A percentile compares a stretch with the other conserved stretches of the same genome.
Evolutionary conservation across 208 protist species (phyloP).

Genomic region (Acanthamoeba sp.): DNA sequence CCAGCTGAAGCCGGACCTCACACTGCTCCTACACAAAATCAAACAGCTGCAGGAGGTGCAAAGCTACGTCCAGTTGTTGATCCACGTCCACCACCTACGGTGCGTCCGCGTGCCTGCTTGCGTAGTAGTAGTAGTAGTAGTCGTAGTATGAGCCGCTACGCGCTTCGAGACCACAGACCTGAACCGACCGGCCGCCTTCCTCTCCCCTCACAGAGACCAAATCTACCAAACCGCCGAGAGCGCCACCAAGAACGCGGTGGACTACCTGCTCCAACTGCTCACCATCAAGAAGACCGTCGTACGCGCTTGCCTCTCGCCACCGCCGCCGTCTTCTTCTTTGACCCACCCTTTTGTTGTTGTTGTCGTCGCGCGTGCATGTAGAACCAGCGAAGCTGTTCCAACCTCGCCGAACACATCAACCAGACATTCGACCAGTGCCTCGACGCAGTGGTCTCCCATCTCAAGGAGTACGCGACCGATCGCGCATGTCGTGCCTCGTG

Average conservation of each 20-base stretch:
- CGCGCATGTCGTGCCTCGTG: background rate
- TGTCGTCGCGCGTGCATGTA: background rate
- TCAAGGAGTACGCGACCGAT: background rate
- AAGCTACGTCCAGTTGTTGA: slow-evolving; percentile 10
- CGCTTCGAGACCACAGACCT: too few relatives aligned
- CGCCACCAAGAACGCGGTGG: background rate
- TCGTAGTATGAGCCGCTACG: too few relatives aligned
- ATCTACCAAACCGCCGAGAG: slow-evolving; percentile 15
- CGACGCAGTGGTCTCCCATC: background rate
- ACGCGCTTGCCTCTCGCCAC: background rate
- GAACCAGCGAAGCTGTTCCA: background rate
- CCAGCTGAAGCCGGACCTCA: background rate
- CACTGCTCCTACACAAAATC: background rate
- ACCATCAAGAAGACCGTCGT: slow-evolving; percentile 4
- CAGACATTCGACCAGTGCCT: slow-evolving; percentile 21
- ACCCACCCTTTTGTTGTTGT: background rate
- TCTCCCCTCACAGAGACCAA: background rate
- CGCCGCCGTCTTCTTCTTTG: background rate
- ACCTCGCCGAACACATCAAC: background rate
- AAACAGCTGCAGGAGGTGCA: slow-evolving; percentile 31
- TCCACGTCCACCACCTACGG: slow-evolving; percentile 2
- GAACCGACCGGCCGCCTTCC: background rate
- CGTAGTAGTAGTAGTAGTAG: too few relatives aligned
- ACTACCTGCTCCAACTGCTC: background rate
- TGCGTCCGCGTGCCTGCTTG: background rate